Evolutionary conservation across 805 yeast genomes (phyloP).

Genomic region (Candida caryicola): DNA sequence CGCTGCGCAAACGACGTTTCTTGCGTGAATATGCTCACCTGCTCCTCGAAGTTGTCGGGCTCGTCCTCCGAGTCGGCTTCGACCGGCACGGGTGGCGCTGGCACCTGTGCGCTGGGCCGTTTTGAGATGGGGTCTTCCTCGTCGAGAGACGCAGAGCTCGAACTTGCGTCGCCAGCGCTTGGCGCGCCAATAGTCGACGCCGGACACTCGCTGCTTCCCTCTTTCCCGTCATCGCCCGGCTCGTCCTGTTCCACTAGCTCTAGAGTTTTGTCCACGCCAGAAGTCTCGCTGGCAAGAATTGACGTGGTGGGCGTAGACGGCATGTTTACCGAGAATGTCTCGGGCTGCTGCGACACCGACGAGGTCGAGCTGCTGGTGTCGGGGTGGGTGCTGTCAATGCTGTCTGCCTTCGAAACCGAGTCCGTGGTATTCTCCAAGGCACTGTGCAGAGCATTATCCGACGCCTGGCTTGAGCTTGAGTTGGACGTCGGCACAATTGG

Average conservation of each 20-base stretch:
- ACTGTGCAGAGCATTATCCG: too few species aligned
- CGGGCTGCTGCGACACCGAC: background rate
- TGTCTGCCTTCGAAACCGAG: background rate
- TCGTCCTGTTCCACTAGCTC: background rate
- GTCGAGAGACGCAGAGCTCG: background rate
- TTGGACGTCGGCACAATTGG: conserved; percentile 11
- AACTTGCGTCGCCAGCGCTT: background rate
- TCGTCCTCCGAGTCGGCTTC: conserved; percentile 3
- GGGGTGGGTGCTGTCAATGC: background rate
- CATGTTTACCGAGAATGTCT: conserved; percentile 6
- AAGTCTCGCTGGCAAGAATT: background rate
- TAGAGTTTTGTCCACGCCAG: background rate
- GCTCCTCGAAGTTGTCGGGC: conserved; percentile 8
- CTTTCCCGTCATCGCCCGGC: background rate
- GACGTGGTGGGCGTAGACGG: conserved; percentile 11
- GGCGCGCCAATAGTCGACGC: too few species aligned
- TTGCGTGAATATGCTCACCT: conserved; percentile 13
- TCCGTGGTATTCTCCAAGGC: too few species aligned
- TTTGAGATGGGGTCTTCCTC: background rate
- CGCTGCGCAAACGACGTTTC: conserved; percentile 23
- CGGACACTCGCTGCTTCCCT: background rate
- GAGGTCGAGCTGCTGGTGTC: background rate
- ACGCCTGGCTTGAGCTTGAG: background rate
- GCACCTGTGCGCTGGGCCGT: background rate
- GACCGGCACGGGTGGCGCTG: background rate